A percentile compares a stretch with the other conserved stretches of the same genome.
Conservation (phyloP, 768 basidiomycete genomes). For the Mycena latifolia region DNA sequence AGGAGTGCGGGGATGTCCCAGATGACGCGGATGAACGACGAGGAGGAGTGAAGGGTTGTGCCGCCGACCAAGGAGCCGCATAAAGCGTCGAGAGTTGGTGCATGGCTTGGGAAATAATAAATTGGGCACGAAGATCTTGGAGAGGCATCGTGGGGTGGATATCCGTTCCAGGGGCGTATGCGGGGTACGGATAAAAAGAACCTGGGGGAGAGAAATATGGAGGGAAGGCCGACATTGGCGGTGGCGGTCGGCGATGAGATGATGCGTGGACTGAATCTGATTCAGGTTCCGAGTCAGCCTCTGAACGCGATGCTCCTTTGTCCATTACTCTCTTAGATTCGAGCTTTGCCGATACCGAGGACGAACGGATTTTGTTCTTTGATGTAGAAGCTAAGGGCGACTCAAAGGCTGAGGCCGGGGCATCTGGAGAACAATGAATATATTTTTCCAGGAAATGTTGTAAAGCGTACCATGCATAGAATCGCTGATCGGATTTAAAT, state of each 20-base stretch:
- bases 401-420: neutral
- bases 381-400: neutral
- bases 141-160: constrained; percentile 46
- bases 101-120: constrained; percentile 58
- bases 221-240: neutral
- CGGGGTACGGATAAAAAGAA: constrained; percentile 38
- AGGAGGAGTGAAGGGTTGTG: constrained; percentile 40
- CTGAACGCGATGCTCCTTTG: constrained; percentile 4
- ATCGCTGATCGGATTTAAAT: neutral
- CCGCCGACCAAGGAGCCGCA: constrained; percentile 32
- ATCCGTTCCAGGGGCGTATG: constrained; percentile 36
- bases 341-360: constrained; percentile 13
- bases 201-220: constrained; percentile 27
- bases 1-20: constrained; percentile 28
- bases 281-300: constrained; percentile 15
- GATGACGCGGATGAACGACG: constrained; percentile 39
- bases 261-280: neutral
- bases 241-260: constrained; percentile 3
- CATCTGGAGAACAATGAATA: neutral
- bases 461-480: constrained; percentile 5
- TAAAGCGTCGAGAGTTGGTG: constrained; percentile 55
- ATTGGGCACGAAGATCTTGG: constrained; percentile 55
- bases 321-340: neutral
- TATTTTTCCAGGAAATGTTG: neutral
- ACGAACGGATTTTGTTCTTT: constrained; percentile 5